phyloP scores from a whole-genome alignment of 306 rosid species.

The Quercus gilva region DNA sequence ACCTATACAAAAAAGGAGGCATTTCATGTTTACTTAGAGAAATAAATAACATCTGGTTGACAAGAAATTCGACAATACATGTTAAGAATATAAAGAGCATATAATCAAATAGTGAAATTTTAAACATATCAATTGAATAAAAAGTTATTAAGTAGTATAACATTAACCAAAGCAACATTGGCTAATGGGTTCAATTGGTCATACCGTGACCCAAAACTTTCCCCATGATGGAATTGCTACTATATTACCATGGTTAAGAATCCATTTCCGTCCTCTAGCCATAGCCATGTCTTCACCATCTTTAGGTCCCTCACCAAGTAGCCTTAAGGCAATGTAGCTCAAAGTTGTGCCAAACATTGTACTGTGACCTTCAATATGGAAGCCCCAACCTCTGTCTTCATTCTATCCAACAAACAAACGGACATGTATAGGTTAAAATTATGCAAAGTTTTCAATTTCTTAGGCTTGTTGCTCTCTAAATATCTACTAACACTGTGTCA shows the following conservation, averaged over 20 bases:
- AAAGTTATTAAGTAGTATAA: too few species aligned
- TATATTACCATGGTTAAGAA: conserved; percentile 61
- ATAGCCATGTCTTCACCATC: conserved; percentile 36
- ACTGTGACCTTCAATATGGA: conserved; percentile 65
- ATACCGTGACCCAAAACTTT: conserved; percentile 65
- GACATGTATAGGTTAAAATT: neutral
- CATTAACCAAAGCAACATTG: too few species aligned
- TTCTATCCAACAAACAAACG: conserved; percentile 28
- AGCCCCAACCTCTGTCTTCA: conserved; percentile 79
- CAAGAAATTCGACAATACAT: too few species aligned
- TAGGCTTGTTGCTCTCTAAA: too few species aligned
- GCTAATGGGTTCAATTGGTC: neutral
- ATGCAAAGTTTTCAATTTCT: too few species aligned
- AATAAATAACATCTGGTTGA: too few species aligned
- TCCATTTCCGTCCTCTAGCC: conserved; percentile 51
- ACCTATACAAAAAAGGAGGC: conserved; percentile 11
- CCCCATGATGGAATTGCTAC: conserved; percentile 72
- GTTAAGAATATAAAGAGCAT: too few species aligned
- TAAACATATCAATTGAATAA: too few species aligned
- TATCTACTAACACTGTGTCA: too few species aligned
- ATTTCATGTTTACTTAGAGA: neutral
- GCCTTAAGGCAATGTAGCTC: conserved; percentile 59
- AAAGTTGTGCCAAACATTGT: conserved; percentile 68
- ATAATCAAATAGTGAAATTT: too few species aligned
- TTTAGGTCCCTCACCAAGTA: conserved; percentile 52